Evolutionary conservation across 805 yeast species (phyloP).

Genomic region (Dipodascopsis tothii): DNA sequence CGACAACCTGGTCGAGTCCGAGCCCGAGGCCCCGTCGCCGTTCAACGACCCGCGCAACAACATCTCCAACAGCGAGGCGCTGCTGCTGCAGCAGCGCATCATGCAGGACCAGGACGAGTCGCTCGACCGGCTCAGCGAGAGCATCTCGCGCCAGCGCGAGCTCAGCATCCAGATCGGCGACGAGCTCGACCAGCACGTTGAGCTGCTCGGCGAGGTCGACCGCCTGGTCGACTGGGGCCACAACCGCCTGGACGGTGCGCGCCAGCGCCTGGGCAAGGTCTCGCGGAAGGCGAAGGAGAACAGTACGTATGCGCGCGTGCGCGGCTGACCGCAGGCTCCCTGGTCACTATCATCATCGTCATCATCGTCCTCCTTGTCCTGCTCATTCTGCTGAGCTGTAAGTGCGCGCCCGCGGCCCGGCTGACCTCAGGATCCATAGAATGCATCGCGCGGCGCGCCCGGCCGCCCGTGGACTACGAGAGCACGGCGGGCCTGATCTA

Average conservation of each 20-base stretch:
- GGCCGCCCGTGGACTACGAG: too few species aligned
- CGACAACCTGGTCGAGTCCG: conserved; percentile 25
- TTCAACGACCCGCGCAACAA: conserved; percentile 17
- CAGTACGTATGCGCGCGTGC: conserved; percentile 2
- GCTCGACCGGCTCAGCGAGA: conserved; percentile 31
- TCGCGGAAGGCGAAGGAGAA: conserved; percentile 35
- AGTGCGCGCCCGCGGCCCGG: too few species aligned
- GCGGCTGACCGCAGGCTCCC: conserved; percentile 26
- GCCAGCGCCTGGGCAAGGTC: conserved; percentile 31
- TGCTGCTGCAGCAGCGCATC: conserved; percentile 28
- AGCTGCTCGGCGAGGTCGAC: conserved; percentile 35
- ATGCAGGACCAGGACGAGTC: conserved; percentile 36
- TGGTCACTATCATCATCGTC: conserved; percentile 31
- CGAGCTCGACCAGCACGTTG: conserved; percentile 34
- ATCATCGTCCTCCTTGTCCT: conserved; percentile 32
- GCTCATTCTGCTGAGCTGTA: conserved; percentile 28
- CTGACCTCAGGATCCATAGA: too few species aligned
- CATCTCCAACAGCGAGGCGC: conserved; percentile 9
- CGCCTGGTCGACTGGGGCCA: conserved; percentile 33
- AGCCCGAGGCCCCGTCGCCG: conserved; percentile 3
- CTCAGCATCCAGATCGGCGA: conserved; percentile 34
- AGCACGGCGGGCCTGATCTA: too few species aligned
- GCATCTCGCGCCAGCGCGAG: conserved; percentile 35
- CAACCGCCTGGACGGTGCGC: conserved; percentile 31
- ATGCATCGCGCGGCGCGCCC: too few species aligned